Conservation (phyloP, 2,329 filamentous ascomycete genomes). For the Eutypella sp. region DNA sequence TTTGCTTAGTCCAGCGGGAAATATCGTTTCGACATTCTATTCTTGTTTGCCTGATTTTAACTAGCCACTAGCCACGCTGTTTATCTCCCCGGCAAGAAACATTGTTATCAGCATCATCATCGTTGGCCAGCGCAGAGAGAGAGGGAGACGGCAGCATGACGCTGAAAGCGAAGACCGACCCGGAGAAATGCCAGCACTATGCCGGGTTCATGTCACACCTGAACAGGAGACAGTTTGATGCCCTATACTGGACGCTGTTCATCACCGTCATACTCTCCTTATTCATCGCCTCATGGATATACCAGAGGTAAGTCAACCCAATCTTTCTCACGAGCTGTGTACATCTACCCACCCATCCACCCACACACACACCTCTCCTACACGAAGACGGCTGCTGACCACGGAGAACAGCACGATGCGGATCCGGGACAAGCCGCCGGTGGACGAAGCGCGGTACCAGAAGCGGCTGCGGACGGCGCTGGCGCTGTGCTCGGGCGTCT, state of each 20-base stretch:
- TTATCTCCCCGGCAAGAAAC: too few relatives aligned
- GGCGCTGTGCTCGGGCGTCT: conserved; percentile 37
- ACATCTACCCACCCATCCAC: neutral
- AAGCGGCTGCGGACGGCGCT: conserved; percentile 36
- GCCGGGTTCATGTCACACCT: conserved; percentile 33
- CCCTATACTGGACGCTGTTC: conserved; percentile 38
- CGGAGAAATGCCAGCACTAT: conserved; percentile 32
- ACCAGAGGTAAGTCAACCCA: conserved; percentile 24
- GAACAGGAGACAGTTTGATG: conserved; percentile 30
- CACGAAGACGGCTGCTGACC: too few relatives aligned
- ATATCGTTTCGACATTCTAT: too few relatives aligned
- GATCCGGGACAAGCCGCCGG: conserved; percentile 26
- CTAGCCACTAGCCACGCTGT: too few relatives aligned
- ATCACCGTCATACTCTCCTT: conserved; percentile 31
- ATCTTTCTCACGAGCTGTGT: neutral
- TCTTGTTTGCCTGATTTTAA: too few relatives aligned
- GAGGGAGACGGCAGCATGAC: neutral
- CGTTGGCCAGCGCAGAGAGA: neutral
- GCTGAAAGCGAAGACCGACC: conserved; percentile 10
- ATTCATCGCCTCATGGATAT: conserved; percentile 33
- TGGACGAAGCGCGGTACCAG: conserved; percentile 31
- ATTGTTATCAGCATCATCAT: too few relatives aligned
- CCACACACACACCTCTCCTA: too few relatives aligned
- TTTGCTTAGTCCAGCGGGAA: too few relatives aligned
- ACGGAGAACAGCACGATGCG: conserved; percentile 36